Conservation (phyloP, 2,329 filamentous ascomycete genomes). For the Botrytis byssoidea region DNA sequence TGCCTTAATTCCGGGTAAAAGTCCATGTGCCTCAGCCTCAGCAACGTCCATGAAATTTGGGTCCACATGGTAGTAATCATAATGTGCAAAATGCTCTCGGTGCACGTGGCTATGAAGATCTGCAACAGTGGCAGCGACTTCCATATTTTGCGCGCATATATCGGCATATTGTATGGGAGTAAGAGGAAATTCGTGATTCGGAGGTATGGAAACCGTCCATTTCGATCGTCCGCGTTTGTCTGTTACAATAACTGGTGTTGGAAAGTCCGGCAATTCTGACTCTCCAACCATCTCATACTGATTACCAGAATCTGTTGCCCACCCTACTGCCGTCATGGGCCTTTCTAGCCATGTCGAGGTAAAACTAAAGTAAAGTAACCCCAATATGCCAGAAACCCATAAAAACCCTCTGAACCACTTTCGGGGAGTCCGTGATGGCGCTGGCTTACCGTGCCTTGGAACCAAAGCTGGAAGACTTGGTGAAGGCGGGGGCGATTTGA, state of each 20-base stretch:
- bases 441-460: slow-evolving; percentile 61
- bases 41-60: slow-evolving; percentile 71
- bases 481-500: slow-evolving; percentile 68
- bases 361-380: slow-evolving; percentile 52
- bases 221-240: slow-evolving; percentile 63
- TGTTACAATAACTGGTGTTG: slow-evolving; percentile 68
- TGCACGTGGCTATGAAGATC: slow-evolving; percentile 48
- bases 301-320: slow-evolving; percentile 44
- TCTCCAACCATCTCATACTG: slow-evolving; percentile 67
- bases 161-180: slow-evolving; percentile 63
- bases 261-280: slow-evolving; percentile 65
- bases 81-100: slow-evolving; percentile 46
- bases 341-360: slow-evolving; percentile 39
- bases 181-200: slow-evolving; percentile 64
- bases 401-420: slow-evolving; percentile 42
- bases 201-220: slow-evolving; percentile 82
- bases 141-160: slow-evolving; percentile 65
- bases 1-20: slow-evolving; percentile 50
- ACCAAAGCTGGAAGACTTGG: slow-evolving; percentile 68
- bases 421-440: slow-evolving; percentile 43
- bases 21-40: slow-evolving; percentile 64
- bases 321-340: slow-evolving; percentile 41
- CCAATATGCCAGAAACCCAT: slow-evolving; percentile 51
- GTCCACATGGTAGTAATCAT: slow-evolving; percentile 61
- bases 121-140: slow-evolving; percentile 59